Base-by-base conservation (phyloP, 768 basidiomycete genomes). In the Mycena sanguinolenta region DNA sequence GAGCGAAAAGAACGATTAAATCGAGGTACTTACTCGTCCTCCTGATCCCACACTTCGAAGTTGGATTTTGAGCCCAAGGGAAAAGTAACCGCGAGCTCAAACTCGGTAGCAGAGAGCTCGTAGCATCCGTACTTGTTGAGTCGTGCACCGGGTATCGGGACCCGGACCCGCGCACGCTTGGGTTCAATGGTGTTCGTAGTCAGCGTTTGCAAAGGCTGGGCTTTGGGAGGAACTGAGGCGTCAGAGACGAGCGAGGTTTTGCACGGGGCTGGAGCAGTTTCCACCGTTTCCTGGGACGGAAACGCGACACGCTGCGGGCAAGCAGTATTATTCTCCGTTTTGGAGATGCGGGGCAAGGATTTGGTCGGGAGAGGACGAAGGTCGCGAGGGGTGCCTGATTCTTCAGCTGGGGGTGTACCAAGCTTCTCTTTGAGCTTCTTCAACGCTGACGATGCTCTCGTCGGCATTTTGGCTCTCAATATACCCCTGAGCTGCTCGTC, bases 1-100 rank as follows among this genome's bases (percentile, higher is more conserved):
- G 23, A 32, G 32, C 19, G 25, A 30, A 14, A 23, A 44, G 2
- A 17, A 21, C 42, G n/a, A 13, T 30, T 7, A 53, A 14, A 23
- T 21, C 14, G 55, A 57, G 32, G 39, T 13, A n/a, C 67, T 42
- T n/a, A 73, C 72, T 73, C 72, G 50, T 73, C 65, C 44, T 70
- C 65, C 65, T 73, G 69, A 34, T 73, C 72, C 72, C 72, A 73
- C 27, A 73, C 72, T 34, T 73, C 72, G 53, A 73, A 73, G 30
- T 73, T 66, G 4, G 65, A 34, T 7, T 57, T 36, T 19, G 64
- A 30, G 52, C 39, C 44, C 17, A 65, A 49, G 52, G 67, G 66
- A 38, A 64, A 68, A 27, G 65, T 61, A 27, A 73, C 54, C 12
- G 65, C 59, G n/a, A 73, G 65, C 23, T 67, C 57, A 46, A 64